Percentiles rank a stretch among this genome's conserved stretches.
Conservation (phyloP, 352 stramenopile genomes). For the Globisporangium abappressorium region DNA sequence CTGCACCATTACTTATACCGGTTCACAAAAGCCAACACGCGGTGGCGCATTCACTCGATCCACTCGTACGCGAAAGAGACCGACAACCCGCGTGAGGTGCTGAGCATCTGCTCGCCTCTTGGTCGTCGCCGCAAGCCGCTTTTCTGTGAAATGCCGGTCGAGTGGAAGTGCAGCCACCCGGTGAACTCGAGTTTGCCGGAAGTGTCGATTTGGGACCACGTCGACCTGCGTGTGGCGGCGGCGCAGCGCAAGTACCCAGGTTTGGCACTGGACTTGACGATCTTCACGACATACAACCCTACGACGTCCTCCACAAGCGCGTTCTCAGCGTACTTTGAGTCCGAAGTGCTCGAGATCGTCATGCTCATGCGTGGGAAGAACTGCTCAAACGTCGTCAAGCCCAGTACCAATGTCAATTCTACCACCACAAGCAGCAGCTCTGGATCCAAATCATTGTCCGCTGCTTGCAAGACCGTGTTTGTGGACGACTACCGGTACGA, state of each 20-base stretch:
- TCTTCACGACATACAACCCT: constrained; percentile 18
- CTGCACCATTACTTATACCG: constrained; percentile 27
- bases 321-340: constrained; percentile 17
- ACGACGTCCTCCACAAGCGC: constrained; percentile 4
- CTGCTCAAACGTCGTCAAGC: not conserved
- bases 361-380: constrained; percentile 23
- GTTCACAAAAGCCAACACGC: constrained; percentile 16
- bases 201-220: constrained; percentile 23
- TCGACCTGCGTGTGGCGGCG: constrained; percentile 15
- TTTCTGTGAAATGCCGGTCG: constrained; percentile 19
- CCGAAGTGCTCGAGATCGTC: constrained; percentile 25
- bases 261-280: constrained; percentile 16
- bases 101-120: constrained; percentile 18
- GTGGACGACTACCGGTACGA: constrained; percentile 60
- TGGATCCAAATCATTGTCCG: not conserved
- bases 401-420: not conserved
- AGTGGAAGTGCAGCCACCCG: constrained; percentile 11
- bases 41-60: constrained; percentile 20
- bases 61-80: constrained; percentile 15
- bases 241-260: constrained; percentile 16
- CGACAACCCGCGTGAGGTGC: not conserved
- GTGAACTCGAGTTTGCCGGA: constrained; percentile 10
- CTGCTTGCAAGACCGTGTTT: constrained; percentile 31
- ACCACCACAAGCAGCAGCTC: not conserved
- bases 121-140: constrained; percentile 4